Evolutionary conservation across 305 asterid genomes (phyloP).

Genomic region (Solanum chacoense): DNA sequence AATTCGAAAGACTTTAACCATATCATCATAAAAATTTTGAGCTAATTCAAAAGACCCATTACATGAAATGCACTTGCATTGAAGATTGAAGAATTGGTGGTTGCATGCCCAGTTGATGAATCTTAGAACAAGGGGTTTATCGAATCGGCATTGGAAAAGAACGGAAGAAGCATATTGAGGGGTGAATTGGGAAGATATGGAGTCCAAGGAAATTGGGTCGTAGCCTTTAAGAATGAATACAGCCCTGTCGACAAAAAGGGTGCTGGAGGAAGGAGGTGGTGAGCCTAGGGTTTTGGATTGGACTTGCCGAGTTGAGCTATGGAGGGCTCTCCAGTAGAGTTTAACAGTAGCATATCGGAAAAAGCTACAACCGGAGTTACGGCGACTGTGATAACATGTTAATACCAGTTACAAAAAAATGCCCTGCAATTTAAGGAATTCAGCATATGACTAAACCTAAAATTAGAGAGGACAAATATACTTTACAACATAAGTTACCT

Average conservation of each 20-base stretch:
- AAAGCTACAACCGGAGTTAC: background rate
- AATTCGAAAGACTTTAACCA: constrained; percentile 11
- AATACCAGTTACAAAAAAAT: too few species aligned
- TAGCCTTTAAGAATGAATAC: constrained; percentile 45
- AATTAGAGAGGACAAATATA: background rate
- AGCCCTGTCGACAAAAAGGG: constrained; percentile 35
- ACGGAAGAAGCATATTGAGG: constrained; percentile 51
- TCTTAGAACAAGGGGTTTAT: constrained; percentile 29
- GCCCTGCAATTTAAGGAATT: background rate
- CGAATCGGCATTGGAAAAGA: constrained; percentile 48
- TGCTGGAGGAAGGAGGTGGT: constrained; percentile 23
- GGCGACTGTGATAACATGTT: background rate
- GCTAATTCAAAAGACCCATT: constrained; percentile 4
- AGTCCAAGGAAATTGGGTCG: constrained; percentile 36
- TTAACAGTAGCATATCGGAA: constrained; percentile 35
- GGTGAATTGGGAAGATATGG: constrained; percentile 42
- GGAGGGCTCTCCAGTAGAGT: constrained; percentile 25
- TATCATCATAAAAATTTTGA: too few species aligned
- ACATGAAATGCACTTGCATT: constrained; percentile 40
- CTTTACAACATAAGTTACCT: too few species aligned
- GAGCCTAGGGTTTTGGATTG: constrained; percentile 13
- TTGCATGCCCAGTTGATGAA: constrained; percentile 59
- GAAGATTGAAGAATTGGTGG: constrained; percentile 54
- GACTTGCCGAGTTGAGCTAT: constrained; percentile 13
- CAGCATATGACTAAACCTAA: background rate